These are phyloP conservation scores for Apostasia ramifera DNA, from an alignment of 106 monocot species.

Conservation along the genomic window DNA sequence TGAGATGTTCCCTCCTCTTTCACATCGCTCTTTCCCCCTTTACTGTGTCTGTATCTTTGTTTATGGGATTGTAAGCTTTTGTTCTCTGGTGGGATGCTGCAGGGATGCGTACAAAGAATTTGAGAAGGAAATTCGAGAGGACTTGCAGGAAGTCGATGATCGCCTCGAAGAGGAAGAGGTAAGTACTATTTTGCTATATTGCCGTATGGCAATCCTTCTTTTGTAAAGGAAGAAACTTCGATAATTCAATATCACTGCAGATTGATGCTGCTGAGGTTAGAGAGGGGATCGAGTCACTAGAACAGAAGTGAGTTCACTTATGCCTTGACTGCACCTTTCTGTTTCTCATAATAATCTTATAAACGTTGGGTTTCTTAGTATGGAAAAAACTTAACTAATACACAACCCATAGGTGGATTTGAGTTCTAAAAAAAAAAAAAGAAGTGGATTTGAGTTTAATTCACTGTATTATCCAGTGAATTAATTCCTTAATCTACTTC, in stretches of 20 bases:
- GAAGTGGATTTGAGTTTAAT: too few relatives aligned
- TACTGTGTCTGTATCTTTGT: too few relatives aligned
- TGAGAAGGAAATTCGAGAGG: slow-evolving; percentile 86
- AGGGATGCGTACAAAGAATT: slow-evolving; percentile 98
- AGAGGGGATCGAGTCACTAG: slow-evolving; percentile 60
- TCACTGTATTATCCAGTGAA: too few relatives aligned
- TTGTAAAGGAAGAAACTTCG: background rate
- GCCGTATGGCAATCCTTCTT: background rate
- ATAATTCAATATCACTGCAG: slow-evolving; percentile 20
- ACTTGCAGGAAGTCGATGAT: slow-evolving; percentile 85
- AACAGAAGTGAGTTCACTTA: slow-evolving; percentile 50
- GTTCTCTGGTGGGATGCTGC: slow-evolving; percentile 6
- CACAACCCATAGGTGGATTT: background rate
- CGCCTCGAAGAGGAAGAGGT: slow-evolving; percentile 98
- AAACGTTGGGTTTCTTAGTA: background rate
- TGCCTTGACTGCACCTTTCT: background rate
- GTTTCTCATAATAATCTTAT: background rate
- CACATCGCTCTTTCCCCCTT: too few relatives aligned
- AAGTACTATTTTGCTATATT: background rate
- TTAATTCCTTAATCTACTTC: too few relatives aligned
- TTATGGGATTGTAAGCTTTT: too few relatives aligned
- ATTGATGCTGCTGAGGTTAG: slow-evolving; percentile 85
- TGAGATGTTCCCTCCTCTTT: too few relatives aligned
- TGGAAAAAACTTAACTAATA: background rate
- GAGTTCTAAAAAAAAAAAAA: too few relatives aligned